These are phyloP conservation scores for Gossypium mustelinum DNA, from an alignment of 345 rosid genomes.

Conservation along the genomic window DNA sequence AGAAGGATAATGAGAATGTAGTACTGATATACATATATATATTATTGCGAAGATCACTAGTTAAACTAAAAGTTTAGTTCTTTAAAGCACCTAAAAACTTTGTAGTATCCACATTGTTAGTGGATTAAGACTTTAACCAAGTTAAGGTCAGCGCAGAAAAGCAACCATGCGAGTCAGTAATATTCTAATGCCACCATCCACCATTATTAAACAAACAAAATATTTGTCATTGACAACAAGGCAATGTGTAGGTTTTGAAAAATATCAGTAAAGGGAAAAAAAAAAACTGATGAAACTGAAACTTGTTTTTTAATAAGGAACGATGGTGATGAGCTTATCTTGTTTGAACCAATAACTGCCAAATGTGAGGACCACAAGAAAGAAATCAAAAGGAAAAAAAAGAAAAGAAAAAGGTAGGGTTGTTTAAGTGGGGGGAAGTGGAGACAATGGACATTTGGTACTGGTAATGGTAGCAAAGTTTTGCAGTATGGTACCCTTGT, in stretches of 20 bases:
- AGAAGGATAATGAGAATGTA: not conserved
- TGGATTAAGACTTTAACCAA: constrained; percentile 48
- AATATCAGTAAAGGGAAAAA: not conserved
- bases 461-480: constrained; percentile 24
- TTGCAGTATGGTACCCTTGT: constrained; percentile 14
- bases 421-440: constrained; percentile 48
- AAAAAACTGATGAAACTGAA: constrained; percentile 11
- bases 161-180: constrained; percentile 32
- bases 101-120: constrained; percentile 36
- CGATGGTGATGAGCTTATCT: constrained; percentile 45
- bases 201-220: constrained; percentile 16
- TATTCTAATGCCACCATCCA: constrained; percentile 34
- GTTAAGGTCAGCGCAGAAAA: constrained; percentile 18
- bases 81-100: constrained; percentile 24
- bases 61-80: not conserved
- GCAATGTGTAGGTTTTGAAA: constrained; percentile 2
- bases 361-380: constrained; percentile 26
- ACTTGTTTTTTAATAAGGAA: constrained; percentile 12
- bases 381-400: constrained; percentile 13
- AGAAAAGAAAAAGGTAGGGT: constrained; percentile 12
- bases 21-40: not conserved
- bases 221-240: not conserved
- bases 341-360: constrained; percentile 34
- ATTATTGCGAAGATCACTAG: not conserved
- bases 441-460: constrained; percentile 42